Evolutionary conservation across 2,329 filamentous ascomycete genomes (phyloP), one percentile per base, ranked within the genome.

Genomic region (Fusarium staphyleae): DNA sequence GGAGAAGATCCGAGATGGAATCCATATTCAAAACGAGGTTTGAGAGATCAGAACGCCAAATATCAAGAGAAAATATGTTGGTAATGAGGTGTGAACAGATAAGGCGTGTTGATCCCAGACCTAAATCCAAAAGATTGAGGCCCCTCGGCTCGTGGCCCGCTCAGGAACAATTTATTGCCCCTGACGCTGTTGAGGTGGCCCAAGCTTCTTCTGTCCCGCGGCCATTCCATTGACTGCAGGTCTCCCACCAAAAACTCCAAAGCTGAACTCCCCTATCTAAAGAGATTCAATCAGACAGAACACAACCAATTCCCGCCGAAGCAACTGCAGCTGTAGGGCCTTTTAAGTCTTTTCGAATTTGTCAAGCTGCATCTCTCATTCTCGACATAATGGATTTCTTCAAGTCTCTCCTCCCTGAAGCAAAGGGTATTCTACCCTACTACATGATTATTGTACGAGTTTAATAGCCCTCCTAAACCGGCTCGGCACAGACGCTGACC

Each of bases 351-450:
- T 22, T 30, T 5, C 35, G 15, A 11, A 12, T 18, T 40, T 37
- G 3, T n/a, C 13, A 12, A 5, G 12, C 10, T 13, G 6, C 12
- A 10, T 12, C 29, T 16, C 5, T 15, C 9, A 4, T 5, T 5
- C 4, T 16, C 13, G 2, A 19, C 47, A 40, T 41, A 46, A 82
- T 85, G 80, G 79, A 81, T 29, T 55, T 71, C 2, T 33, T 84
- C 48, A 70, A 74, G 51, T 67, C 72, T 16, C 72, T 78, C 39
- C 77, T 82, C 19, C 81, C 82, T 3, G 69, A 72, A 2, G 75
- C 77, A 40, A 77, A 84, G 66, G 83, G 83, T 55, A 75, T 81
- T 55, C 66, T 86, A 51, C 83, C 83, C 18, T 84, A 83, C 63
- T 86, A 85, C 67, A 82, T 86, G 71, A 73, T 84, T 48, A 66